These are phyloP conservation scores for Paramecium octaurelia DNA, from an alignment of 73 alveolate species.

Conservation along the genomic window DNA sequence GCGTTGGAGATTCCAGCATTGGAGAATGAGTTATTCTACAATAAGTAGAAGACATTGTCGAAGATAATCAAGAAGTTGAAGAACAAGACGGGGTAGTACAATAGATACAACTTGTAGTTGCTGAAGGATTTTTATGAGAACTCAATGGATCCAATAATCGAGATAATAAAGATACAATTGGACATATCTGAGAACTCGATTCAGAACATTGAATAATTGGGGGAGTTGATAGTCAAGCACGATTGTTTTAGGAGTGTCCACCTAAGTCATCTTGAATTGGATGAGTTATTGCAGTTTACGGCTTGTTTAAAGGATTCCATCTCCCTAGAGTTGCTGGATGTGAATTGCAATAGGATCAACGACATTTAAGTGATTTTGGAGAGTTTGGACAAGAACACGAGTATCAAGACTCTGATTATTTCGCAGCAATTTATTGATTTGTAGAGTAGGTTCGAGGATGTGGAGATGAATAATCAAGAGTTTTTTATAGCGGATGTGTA, in stretches of 20 bases:
- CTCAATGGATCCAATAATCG: not conserved
- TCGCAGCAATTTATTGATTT: not conserved
- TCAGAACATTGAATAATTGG: not conserved
- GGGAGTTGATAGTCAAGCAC: not conserved
- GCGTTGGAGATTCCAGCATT: not conserved
- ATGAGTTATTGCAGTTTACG: not conserved
- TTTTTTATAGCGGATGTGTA: constrained; percentile 7
- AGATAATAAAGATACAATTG: not conserved
- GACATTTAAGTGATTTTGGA: not conserved
- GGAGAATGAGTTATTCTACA: not conserved
- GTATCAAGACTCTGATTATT: not conserved
- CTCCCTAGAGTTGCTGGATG: not conserved
- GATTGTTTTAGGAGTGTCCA: constrained; percentile 35
- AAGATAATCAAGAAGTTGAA: not conserved
- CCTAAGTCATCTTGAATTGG: not conserved
- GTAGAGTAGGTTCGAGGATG: not conserved
- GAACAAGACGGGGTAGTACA: not conserved
- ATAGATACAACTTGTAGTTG: not conserved
- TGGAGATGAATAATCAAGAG: not conserved
- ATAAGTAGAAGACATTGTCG: not conserved
- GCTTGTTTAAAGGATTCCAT: not conserved
- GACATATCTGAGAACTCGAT: not conserved
- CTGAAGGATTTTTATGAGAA: not conserved
- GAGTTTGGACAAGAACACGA: not conserved
- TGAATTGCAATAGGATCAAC: not conserved